Base-by-base conservation (phyloP, 331 rosid genomes). In the Acacia concinna region DNA sequence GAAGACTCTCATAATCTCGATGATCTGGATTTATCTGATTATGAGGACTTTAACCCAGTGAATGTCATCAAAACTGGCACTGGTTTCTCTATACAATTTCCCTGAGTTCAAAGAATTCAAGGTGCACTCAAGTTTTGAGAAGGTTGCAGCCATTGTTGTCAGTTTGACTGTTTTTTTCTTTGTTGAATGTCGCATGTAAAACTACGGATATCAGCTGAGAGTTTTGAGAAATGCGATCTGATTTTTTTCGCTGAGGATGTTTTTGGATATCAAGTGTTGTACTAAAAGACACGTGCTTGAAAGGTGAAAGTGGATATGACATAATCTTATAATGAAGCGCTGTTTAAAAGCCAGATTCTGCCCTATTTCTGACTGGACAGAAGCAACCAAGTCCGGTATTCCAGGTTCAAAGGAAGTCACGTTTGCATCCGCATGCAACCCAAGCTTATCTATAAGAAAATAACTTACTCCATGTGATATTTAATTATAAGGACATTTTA, bases 21-120 rank as follows among this genome's bases (percentile, higher is more conserved):
- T 46, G 92, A 73, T 18, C 71, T 84, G 84, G 88, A 49, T 77
- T 88, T 91, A 1, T 96, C 98, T 20, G 98, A 96, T 85, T 81
- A 85, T 66, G 94, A 96, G 30, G 97, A 89, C 44, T 87, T 89
- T 44, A 90, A 85, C 81, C 76, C 87, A 41, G 35, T 77, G 59
- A 89, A 84, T 63, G 31, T 88, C 74, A 93, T 90, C 35, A 62
- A 77, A 83, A 86, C 87, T 28, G 84, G 81, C 56, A 79, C 89
- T 1, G 95, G 97, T 79, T 90, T 87, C 81, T 89, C 91, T 87
- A 79, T 89, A 62, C 93, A 72, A 82, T 93, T 88, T 76, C 85
- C 87, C 18, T 93, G 92, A 92, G 73, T 77, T 77, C 47, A 40
- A 78, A 56, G 78, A 74, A 69, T 64, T 83, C 62, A 47, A 80